phyloP scores from a whole-genome alignment of 164 flowering plant genomes.

The Stephania cephalantha region DNA sequence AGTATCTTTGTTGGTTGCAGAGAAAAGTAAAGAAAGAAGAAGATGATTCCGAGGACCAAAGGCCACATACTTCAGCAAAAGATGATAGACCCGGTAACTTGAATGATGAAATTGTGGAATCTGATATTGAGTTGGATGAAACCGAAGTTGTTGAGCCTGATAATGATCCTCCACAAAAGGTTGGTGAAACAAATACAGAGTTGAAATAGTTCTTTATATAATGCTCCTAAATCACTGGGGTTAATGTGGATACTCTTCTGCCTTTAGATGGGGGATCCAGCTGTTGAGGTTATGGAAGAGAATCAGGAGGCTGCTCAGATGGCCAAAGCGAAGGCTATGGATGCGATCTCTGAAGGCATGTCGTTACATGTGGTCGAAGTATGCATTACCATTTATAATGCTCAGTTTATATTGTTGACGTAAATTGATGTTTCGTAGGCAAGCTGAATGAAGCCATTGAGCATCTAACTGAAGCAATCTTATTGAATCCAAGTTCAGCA shows the following conservation, averaged over 20 bases:
- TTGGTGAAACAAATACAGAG: constrained; percentile 11
- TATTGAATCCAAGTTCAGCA: constrained; percentile 75
- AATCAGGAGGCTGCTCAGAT: constrained; percentile 66
- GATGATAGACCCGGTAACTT: constrained; percentile 15
- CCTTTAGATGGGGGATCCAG: constrained; percentile 77
- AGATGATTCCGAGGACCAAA: constrained; percentile 9
- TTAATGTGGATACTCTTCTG: constrained; percentile 1
- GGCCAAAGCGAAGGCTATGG: constrained; percentile 70
- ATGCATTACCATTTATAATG: background rate
- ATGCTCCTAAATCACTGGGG: constrained; percentile 1
- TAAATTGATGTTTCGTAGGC: constrained; percentile 30
- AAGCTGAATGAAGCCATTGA: constrained; percentile 74
- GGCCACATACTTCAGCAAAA: constrained; percentile 19
- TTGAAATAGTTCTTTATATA: background rate
- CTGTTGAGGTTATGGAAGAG: constrained; percentile 86
- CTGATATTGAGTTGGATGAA: constrained; percentile 78
- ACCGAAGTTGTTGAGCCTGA: constrained; percentile 69
- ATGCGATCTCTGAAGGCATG: constrained; percentile 78
- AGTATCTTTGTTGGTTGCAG: constrained; percentile 1
- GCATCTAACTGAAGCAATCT: constrained; percentile 68
- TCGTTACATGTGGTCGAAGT: constrained; percentile 2
- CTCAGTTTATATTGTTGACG: constrained; percentile 1
- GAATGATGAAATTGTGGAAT: constrained; percentile 69
- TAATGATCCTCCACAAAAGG: constrained; percentile 87
- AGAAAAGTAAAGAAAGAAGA: constrained; percentile 30